These are phyloP conservation scores for Phytophthora idaei DNA, from an alignment of 352 stramenopile species.

Conservation along the genomic window DNA sequence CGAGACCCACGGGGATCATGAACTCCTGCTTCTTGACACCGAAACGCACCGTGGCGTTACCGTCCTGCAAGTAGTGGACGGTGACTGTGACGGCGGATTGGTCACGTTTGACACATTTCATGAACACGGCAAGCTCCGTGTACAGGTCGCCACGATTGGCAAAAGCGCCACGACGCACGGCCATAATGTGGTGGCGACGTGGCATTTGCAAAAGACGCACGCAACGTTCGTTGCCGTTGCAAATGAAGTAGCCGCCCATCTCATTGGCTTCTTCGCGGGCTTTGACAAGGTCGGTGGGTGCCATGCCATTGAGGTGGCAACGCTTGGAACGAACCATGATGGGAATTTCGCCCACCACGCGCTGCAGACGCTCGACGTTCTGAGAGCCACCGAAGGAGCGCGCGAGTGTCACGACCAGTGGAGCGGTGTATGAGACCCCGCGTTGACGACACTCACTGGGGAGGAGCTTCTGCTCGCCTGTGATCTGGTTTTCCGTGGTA, in stretches of 20 bases:
- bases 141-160: conserved; percentile 97
- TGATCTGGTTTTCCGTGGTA: conserved; percentile 84
- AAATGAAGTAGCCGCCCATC: conserved; percentile 99
- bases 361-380: conserved; percentile 85
- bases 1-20: conserved; percentile 96
- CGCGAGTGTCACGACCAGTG: conserved; percentile 93
- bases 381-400: conserved; percentile 79
- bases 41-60: conserved; percentile 96
- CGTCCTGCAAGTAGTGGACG: conserved; percentile 98
- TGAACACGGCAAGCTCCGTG: conserved; percentile 96
- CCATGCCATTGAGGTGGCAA: conserved; percentile 94
- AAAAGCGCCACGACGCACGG: conserved; percentile 97
- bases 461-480: conserved; percentile 82
- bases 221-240: conserved; percentile 98
- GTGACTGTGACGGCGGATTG: conserved; percentile 97
- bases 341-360: conserved; percentile 94
- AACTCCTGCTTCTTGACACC: conserved; percentile 98
- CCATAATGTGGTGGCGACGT: conserved; percentile 89
- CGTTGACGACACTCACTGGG: conserved; percentile 97
- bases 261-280: conserved; percentile 95
- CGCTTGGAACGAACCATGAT: conserved; percentile 98
- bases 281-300: conserved; percentile 88
- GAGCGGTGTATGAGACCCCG: conserved; percentile 95
- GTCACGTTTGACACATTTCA: conserved; percentile 96
- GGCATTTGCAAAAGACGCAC: conserved; percentile 97